These are phyloP conservation scores for Euclidium syriacum DNA, from an alignment of 345 rosid species.

Conservation along the genomic window DNA sequence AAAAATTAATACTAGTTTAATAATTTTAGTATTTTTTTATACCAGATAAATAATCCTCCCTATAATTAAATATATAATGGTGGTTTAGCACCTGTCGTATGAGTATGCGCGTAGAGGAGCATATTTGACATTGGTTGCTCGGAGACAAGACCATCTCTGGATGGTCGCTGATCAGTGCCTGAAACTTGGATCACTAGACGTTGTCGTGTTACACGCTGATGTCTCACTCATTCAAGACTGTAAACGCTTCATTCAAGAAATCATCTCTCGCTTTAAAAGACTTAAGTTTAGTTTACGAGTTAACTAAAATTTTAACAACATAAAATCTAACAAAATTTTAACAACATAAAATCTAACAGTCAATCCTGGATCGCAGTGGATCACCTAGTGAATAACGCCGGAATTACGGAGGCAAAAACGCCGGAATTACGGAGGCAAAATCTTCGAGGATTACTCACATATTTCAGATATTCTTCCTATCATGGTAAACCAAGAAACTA, in stretches of 20 bases:
- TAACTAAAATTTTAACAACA: neutral
- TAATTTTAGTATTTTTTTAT: too few relatives aligned
- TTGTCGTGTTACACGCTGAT: constrained; percentile 18
- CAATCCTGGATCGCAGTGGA: constrained; percentile 35
- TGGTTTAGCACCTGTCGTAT: constrained; percentile 19
- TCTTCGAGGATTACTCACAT: constrained; percentile 30
- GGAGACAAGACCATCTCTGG: constrained; percentile 28
- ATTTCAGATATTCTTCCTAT: constrained; percentile 23
- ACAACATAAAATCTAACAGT: neutral
- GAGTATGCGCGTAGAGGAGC: constrained; percentile 30
- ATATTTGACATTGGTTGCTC: constrained; percentile 27
- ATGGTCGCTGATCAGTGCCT: constrained; percentile 21
- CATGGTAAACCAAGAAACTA: constrained; percentile 22
- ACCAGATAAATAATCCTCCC: too few relatives aligned
- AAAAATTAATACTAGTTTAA: too few relatives aligned
- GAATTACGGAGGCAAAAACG: constrained; percentile 35
- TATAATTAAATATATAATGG: too few relatives aligned
- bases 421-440: constrained; percentile 28
- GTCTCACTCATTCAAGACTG: constrained; percentile 34
- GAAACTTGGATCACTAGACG: constrained; percentile 33
- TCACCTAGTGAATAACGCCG: constrained; percentile 48
- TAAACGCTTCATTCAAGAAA: constrained; percentile 27
- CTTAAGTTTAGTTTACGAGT: constrained; percentile 4
- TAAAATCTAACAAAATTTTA: neutral
- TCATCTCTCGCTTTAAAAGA: constrained; percentile 23